phyloP scores from a whole-genome alignment of 495 filamentous ascomycete species.

The Immersiella caudata region DNA sequence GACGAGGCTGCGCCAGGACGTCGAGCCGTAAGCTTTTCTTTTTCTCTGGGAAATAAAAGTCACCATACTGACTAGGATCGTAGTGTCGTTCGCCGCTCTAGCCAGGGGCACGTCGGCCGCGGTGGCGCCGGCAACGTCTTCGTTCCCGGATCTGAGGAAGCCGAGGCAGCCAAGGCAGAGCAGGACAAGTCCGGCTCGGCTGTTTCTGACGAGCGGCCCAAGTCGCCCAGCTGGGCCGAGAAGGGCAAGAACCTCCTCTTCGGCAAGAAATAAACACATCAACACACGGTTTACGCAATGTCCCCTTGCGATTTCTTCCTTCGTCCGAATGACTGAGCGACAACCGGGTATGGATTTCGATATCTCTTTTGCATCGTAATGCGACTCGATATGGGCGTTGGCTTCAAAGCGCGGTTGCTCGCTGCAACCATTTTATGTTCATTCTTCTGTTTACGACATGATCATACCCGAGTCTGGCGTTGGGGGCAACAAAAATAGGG shows the following conservation, averaged over 20 bases:
- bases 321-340: background rate
- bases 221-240: conserved; percentile 52
- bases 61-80: background rate
- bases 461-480: conserved; percentile 29
- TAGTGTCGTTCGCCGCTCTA: conserved; percentile 44
- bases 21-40: conserved; percentile 58
- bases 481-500: conserved; percentile 21
- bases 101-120: conserved; percentile 53
- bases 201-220: conserved; percentile 23
- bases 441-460: background rate
- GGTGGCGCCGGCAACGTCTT: conserved; percentile 62
- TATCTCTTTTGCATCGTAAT: background rate
- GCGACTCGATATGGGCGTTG: background rate
- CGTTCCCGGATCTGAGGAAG: conserved; percentile 27
- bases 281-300: background rate
- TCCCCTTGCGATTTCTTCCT: background rate
- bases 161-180: conserved; percentile 39
- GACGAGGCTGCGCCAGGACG: conserved; percentile 80
- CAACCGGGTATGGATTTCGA: background rate
- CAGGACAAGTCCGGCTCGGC: conserved; percentile 40
- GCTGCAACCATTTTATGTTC: background rate
- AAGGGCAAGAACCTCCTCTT: conserved; percentile 58
- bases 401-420: background rate
- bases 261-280: conserved; percentile 45
- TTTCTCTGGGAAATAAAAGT: conserved; percentile 25